Evolutionary conservation across 2,329 filamentous ascomycete species (phyloP).

Genomic region (Venturia aucupariae): DNA sequence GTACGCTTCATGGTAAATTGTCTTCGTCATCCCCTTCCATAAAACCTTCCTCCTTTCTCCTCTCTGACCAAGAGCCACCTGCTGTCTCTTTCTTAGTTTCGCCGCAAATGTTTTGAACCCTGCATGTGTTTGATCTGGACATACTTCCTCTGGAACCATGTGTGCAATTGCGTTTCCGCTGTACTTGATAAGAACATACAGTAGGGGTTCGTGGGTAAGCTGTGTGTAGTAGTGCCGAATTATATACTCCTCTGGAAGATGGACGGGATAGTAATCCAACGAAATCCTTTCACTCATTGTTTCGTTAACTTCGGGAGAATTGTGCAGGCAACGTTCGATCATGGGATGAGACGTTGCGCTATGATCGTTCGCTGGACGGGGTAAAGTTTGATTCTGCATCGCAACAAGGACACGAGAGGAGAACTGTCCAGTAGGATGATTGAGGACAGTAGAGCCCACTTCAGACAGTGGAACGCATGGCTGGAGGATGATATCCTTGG

Average conservation of each 20-base stretch:
- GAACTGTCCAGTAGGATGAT: conserved; percentile 2
- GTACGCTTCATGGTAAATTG: not conserved
- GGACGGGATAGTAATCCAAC: not conserved
- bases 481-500: not conserved
- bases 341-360: not conserved
- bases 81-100: conserved; percentile 2
- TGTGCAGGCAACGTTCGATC: not conserved
- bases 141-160: not conserved
- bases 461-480: not conserved
- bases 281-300: not conserved
- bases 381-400: not conserved
- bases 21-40: not conserved
- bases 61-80: not conserved
- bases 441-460: not conserved
- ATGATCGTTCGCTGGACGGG: not conserved
- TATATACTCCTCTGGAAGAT: not conserved
- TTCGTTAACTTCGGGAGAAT: not conserved
- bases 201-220: not conserved
- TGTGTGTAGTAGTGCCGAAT: not conserved
- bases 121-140: not conserved
- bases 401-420: conserved; percentile 1
- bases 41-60: not conserved
- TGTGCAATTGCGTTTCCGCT: not conserved
- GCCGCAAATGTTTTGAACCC: not conserved
- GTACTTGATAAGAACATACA: not conserved